phyloP scores from a whole-genome alignment of 257 asterid genomes.

The Datura wrightii region DNA sequence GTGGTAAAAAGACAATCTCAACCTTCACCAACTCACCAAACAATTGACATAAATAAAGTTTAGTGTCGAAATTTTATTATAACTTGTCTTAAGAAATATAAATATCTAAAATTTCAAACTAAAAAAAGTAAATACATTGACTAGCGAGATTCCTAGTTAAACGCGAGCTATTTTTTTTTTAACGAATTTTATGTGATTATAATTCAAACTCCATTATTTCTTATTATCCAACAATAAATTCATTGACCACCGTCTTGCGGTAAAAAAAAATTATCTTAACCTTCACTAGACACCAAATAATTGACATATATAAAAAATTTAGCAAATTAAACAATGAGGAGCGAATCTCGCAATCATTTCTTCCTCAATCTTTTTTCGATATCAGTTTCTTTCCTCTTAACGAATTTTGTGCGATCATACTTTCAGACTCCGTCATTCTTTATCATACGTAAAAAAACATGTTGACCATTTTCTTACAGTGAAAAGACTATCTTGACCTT shows the following conservation, averaged over 20 bases:
- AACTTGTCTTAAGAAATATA: background rate
- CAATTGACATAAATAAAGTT: background rate
- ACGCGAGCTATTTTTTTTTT: background rate
- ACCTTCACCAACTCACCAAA: background rate
- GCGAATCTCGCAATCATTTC: background rate
- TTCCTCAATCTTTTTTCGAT: background rate
- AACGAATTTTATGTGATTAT: background rate
- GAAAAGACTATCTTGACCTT: background rate
- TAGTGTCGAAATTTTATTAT: background rate
- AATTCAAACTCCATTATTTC: background rate
- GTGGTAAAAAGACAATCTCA: background rate
- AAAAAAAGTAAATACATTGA: background rate
- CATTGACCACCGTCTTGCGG: background rate
- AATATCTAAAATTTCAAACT: background rate
- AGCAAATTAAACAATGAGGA: too few species aligned
- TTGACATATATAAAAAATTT: too few species aligned
- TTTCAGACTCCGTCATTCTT: too few species aligned
- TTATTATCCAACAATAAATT: background rate
- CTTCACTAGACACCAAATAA: background rate
- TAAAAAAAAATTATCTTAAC: background rate
- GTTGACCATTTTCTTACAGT: background rate
- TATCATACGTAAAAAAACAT: too few species aligned
- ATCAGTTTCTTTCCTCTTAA: too few species aligned
- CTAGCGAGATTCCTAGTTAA: background rate
- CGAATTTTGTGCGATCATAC: too few species aligned